These are phyloP conservation scores for Phialophora macrospora DNA, from an alignment of 2,329 filamentous ascomycete species.

Conservation along the genomic window DNA sequence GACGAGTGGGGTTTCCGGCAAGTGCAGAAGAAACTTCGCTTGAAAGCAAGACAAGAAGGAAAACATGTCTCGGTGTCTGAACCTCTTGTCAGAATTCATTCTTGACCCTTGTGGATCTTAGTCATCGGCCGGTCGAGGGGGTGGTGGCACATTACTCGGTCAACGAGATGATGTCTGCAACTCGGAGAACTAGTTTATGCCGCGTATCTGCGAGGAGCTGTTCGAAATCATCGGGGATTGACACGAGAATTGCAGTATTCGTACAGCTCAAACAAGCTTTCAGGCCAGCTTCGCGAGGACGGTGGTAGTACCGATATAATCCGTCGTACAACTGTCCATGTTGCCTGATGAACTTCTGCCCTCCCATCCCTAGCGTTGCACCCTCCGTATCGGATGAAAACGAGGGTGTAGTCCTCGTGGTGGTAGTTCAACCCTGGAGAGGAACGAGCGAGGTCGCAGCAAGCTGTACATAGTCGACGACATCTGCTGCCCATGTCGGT, in stretches of 20 bases:
- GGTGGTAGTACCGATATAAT: neutral
- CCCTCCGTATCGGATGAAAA: neutral
- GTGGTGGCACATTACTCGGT: neutral
- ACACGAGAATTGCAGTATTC: neutral
- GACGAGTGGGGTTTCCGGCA: conserved; percentile 3
- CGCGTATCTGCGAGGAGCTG: neutral
- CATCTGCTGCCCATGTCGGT: neutral
- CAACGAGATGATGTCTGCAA: neutral
- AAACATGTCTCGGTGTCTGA: conserved; percentile 10
- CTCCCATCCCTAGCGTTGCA: neutral
- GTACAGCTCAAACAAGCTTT: neutral
- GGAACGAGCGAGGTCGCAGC: neutral
- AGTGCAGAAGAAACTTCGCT: conserved; percentile 18
- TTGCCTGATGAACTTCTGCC: neutral
- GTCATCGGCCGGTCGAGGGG: neutral
- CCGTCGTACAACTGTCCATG: neutral
- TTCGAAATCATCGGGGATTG: neutral
- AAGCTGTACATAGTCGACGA: neutral
- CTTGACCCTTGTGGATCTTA: neutral
- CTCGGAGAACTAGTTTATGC: neutral
- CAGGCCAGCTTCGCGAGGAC: neutral
- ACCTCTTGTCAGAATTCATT: conserved; percentile 4
- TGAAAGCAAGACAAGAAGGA: conserved; percentile 9
- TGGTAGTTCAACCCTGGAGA: neutral
- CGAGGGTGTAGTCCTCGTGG: neutral